Conservation (phyloP, 495 filamentous ascomycete genomes). For the Aspergillus leporis region DNA sequence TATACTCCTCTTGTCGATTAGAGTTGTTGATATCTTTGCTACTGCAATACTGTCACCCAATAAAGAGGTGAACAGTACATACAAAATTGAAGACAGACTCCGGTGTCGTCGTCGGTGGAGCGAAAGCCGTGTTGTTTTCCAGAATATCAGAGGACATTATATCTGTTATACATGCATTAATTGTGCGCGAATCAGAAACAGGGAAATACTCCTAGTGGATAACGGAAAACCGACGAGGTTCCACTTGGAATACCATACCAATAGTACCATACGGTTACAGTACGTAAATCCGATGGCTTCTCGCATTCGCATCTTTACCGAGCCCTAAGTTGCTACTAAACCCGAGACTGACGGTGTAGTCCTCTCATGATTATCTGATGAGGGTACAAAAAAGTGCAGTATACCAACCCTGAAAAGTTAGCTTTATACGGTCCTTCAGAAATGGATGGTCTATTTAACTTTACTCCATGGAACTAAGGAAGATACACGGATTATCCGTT, state of each 20-base stretch:
- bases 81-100: background rate
- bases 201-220: background rate
- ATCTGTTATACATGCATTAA: background rate
- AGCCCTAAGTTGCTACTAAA: background rate
- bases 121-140: background rate
- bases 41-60: background rate
- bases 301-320: background rate
- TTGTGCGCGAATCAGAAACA: background rate
- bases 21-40: background rate
- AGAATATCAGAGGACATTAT: background rate
- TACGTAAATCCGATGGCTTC: background rate
- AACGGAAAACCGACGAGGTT: background rate
- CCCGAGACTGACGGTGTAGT: background rate
- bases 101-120: background rate
- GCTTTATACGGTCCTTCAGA: no score
- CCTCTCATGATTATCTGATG: background rate
- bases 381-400: background rate
- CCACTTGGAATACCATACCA: background rate
- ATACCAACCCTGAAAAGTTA: background rate
- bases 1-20: background rate
- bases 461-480: background rate
- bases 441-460: no score
- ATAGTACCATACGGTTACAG: background rate
- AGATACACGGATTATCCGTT: background rate
- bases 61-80: no score